Evolutionary conservation across 2,329 filamentous ascomycete genomes (phyloP).

Genomic region (Didymella pomorum): DNA sequence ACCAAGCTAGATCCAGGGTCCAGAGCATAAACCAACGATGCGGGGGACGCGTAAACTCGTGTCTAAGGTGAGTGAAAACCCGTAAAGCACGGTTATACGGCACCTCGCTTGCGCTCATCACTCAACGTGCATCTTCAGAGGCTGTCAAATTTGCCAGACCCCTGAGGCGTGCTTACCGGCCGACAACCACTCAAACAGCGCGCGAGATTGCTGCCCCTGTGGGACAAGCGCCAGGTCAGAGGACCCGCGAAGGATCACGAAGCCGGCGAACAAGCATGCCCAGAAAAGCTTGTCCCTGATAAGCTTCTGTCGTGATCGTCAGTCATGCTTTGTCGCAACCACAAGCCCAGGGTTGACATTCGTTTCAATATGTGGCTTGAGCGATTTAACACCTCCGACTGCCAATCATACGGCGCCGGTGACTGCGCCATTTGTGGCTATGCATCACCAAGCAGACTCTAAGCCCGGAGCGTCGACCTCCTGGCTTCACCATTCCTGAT

Average conservation of each 20-base stretch:
- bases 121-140: background rate
- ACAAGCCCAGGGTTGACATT: background rate
- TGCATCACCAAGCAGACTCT: background rate
- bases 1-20: background rate
- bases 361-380: conserved; percentile 6
- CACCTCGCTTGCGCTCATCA: background rate
- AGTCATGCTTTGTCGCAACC: background rate
- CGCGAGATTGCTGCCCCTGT: background rate
- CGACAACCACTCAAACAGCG: background rate
- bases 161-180: background rate
- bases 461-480: background rate
- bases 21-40: background rate
- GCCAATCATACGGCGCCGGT: background rate
- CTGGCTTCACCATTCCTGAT: background rate
- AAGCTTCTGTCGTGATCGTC: conserved; percentile 3
- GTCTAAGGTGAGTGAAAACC: background rate
- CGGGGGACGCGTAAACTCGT: background rate
- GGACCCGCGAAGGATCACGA: background rate
- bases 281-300: conserved; percentile 3
- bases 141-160: background rate
- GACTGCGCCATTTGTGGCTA: conserved; percentile 12
- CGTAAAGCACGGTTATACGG: conserved; percentile 1
- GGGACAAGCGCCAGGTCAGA: background rate
- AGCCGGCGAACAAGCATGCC: background rate
- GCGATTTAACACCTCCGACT: background rate